Evolutionary conservation across 1,284 basidiomycete species (phyloP).

Genomic region (Leccinum subatratum): DNA sequence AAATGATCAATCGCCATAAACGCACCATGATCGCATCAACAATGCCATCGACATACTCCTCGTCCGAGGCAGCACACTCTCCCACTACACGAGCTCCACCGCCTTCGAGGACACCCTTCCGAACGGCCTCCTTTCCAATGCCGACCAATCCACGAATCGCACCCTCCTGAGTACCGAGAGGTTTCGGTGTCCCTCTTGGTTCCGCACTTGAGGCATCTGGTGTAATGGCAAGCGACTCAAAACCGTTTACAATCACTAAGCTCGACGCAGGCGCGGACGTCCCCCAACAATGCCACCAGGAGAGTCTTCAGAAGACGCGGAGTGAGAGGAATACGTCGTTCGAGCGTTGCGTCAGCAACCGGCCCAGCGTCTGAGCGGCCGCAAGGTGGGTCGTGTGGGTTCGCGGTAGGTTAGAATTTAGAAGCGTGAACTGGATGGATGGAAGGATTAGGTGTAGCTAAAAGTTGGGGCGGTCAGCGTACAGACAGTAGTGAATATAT

Average conservation of each 20-base stretch:
- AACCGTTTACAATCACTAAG: slow-evolving; percentile 24
- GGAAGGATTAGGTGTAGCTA: slow-evolving; percentile 95
- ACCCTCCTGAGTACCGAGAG: slow-evolving; percentile 72
- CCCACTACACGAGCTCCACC: slow-evolving; percentile 71
- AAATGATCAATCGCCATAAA: slow-evolving; percentile 6
- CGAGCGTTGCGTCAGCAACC: slow-evolving; percentile 71
- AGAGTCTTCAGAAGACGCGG: slow-evolving; percentile 92
- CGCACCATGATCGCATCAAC: slow-evolving; percentile 57
- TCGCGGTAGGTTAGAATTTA: slow-evolving; percentile 58
- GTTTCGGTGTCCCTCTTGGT: slow-evolving; percentile 52
- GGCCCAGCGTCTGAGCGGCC: slow-evolving; percentile 79
- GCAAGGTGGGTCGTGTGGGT: slow-evolving; percentile 66
- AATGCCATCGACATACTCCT: slow-evolving; percentile 38
- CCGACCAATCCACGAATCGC: slow-evolving; percentile 80
- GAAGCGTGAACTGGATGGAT: slow-evolving; percentile 83
- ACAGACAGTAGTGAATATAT: not conserved
- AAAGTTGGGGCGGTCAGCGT: slow-evolving; percentile 5
- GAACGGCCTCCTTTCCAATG: slow-evolving; percentile 74
- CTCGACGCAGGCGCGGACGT: slow-evolving; percentile 12
- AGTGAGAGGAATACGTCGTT: slow-evolving; percentile 75
- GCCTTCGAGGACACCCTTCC: slow-evolving; percentile 71
- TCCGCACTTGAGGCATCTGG: slow-evolving; percentile 19
- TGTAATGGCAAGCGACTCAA: slow-evolving; percentile 26
- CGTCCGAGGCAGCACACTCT: slow-evolving; percentile 45
- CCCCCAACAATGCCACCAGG: slow-evolving; percentile 54